Percentiles rank a stretch among this genome's conserved stretches.
Conservation (phyloP, 2,329 filamentous ascomycete species). For the Penicillium sp. region DNA sequence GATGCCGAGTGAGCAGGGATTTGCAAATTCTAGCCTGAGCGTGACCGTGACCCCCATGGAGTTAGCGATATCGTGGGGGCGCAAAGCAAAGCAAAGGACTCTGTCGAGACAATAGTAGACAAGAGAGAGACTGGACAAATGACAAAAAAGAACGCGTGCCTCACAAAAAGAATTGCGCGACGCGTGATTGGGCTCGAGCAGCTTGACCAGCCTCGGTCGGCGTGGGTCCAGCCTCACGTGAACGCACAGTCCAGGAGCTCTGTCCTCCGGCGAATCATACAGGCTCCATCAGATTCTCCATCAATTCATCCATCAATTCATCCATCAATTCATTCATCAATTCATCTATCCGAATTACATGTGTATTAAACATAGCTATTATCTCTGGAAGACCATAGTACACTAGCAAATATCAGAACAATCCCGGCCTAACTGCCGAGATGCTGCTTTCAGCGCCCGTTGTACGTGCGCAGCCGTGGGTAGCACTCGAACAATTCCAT, state of each 20-base stretch:
- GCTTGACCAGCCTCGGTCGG: neutral
- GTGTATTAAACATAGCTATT: too few relatives aligned
- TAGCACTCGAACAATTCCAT: constrained; percentile 14
- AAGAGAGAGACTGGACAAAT: too few relatives aligned
- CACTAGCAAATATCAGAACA: neutral
- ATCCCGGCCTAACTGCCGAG: constrained; percentile 8
- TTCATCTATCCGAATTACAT: too few relatives aligned
- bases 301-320: too few relatives aligned
- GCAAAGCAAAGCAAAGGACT: too few relatives aligned
- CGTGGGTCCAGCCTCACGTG: constrained; percentile 21
- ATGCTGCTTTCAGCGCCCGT: neutral
- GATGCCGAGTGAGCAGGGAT: constrained; percentile 9
- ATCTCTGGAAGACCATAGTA: too few relatives aligned
- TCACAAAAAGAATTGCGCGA: constrained; percentile 7
- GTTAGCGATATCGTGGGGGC: neutral
- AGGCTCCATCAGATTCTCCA: neutral
- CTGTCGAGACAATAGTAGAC: too few relatives aligned
- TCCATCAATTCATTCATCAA: too few relatives aligned
- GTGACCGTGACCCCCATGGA: neutral
- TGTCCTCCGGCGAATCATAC: constrained; percentile 27
- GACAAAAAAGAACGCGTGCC: constrained; percentile 1
- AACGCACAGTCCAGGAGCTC: constrained; percentile 19
- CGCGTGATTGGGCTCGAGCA: constrained; percentile 13
- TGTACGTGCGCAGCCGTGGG: constrained; percentile 5
- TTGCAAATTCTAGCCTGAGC: too few relatives aligned